Evolutionary conservation across 257 asterid species (phyloP).

Genomic region (Coffea canephora): DNA sequence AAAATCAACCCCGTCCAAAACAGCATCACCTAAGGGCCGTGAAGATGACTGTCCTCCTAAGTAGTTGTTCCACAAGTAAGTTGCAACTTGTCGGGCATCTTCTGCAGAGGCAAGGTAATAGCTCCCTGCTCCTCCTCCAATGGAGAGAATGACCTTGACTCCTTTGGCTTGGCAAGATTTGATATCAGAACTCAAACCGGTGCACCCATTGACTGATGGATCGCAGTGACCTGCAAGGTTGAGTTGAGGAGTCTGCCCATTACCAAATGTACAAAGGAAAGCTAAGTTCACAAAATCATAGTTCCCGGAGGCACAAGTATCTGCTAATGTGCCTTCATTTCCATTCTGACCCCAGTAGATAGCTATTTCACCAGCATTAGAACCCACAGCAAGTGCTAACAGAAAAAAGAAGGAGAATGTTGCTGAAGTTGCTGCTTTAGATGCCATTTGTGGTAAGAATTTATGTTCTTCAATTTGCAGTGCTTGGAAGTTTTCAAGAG

Average conservation of each 20-base stretch:
- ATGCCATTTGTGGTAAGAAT: slow-evolving; percentile 12
- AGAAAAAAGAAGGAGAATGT: neutral
- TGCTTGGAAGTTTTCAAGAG: neutral
- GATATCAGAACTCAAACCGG: slow-evolving; percentile 35
- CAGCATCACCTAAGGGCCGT: slow-evolving; percentile 38
- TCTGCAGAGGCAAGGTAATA: slow-evolving; percentile 34
- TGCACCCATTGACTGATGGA: slow-evolving; percentile 40
- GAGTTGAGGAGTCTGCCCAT: slow-evolving; percentile 35
- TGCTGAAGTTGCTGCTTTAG: neutral
- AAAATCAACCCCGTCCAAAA: slow-evolving; percentile 50
- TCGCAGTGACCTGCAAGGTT: slow-evolving; percentile 52
- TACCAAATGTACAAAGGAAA: slow-evolving; percentile 38
- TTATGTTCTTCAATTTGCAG: neutral
- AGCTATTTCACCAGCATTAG: slow-evolving; percentile 36
- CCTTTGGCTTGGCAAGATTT: slow-evolving; percentile 40
- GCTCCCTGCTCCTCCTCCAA: slow-evolving; percentile 41
- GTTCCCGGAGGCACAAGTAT: slow-evolving; percentile 39
- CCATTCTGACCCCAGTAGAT: slow-evolving; percentile 47
- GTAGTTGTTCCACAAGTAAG: slow-evolving; percentile 45
- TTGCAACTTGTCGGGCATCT: slow-evolving; percentile 42
- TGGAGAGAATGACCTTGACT: slow-evolving; percentile 42
- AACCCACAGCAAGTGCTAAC: slow-evolving; percentile 4
- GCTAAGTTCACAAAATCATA: slow-evolving; percentile 37
- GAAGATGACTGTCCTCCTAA: slow-evolving; percentile 41
- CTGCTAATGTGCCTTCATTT: slow-evolving; percentile 34